phyloP scores from a whole-genome alignment of 2,329 filamentous ascomycete species.

The Myrmaecium sp. region DNA sequence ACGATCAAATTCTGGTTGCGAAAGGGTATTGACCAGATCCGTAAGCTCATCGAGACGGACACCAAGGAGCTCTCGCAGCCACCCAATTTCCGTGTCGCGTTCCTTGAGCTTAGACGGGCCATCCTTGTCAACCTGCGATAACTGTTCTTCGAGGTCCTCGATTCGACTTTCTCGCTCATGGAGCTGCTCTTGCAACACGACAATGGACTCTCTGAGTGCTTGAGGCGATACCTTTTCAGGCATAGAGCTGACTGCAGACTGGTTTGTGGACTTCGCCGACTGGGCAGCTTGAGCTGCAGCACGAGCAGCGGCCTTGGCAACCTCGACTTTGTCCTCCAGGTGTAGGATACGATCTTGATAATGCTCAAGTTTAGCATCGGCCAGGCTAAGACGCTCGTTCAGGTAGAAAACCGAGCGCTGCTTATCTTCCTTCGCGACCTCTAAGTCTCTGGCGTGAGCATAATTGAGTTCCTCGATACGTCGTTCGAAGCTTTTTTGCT shows the following conservation, averaged over 20 bases:
- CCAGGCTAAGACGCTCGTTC: slow-evolving; percentile 63
- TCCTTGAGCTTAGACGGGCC: slow-evolving; percentile 66
- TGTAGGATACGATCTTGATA: slow-evolving; percentile 71
- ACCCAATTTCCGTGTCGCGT: slow-evolving; percentile 82
- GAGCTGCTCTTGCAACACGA: slow-evolving; percentile 90
- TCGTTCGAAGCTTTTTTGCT: slow-evolving; percentile 44
- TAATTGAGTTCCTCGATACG: slow-evolving; percentile 50
- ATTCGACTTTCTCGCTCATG: slow-evolving; percentile 85
- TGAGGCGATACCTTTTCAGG: slow-evolving; percentile 88
- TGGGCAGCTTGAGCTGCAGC: slow-evolving; percentile 58
- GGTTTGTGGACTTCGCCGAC: slow-evolving; percentile 21
- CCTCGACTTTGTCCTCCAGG: slow-evolving; percentile 78
- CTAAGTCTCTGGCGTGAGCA: slow-evolving; percentile 48
- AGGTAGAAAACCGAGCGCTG: slow-evolving; percentile 65
- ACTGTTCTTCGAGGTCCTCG: slow-evolving; percentile 63
- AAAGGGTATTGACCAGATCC: slow-evolving; percentile 72
- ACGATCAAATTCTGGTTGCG: slow-evolving; percentile 57
- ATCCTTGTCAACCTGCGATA: slow-evolving; percentile 55
- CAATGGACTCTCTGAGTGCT: slow-evolving; percentile 85
- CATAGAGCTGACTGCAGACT: slow-evolving; percentile 25
- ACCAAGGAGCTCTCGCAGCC: slow-evolving; percentile 83
- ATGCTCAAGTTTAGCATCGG: slow-evolving; percentile 69
- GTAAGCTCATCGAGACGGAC: slow-evolving; percentile 83
- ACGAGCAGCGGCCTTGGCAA: slow-evolving; percentile 72
- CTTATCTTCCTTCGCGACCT: slow-evolving; percentile 62